phyloP scores from a whole-genome alignment of 371 early-diverging fungal genomes.

The Apophysomyces ossiformis region DNA sequence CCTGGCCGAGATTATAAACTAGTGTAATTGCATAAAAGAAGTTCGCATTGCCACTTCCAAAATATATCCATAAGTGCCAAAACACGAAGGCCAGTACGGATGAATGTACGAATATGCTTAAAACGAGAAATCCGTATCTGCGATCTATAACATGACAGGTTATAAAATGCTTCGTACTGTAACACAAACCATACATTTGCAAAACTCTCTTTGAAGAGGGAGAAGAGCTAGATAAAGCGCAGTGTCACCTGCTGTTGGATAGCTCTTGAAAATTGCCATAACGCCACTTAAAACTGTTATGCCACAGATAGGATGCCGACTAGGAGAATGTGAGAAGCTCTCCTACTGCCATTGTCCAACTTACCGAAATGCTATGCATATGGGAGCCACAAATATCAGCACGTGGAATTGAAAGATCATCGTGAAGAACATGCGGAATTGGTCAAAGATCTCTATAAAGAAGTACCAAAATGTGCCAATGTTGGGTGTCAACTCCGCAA shows the following conservation, averaged over 20 bases:
- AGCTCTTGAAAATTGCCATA: conserved; percentile 87
- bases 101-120: conserved; percentile 73
- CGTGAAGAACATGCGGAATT: conserved; percentile 92
- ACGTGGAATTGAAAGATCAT: conserved; percentile 89
- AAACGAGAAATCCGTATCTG: conserved; percentile 69
- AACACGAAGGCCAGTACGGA: conserved; percentile 86
- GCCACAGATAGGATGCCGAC: conserved; percentile 81
- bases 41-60: conserved; percentile 96
- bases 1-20: conserved; percentile 85
- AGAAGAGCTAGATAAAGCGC: conserved; percentile 81
- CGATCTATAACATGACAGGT: conserved; percentile 50
- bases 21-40: conserved; percentile 97
- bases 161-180: background rate
- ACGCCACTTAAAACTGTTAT: conserved; percentile 70
- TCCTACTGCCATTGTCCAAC: background rate
- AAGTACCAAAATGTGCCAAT: conserved; percentile 98
- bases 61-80: conserved; percentile 93
- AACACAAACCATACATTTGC: conserved; percentile 72
- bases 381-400: conserved; percentile 82
- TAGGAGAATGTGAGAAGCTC: conserved; percentile 19
- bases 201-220: conserved; percentile 79
- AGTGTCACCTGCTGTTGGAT: conserved; percentile 88
- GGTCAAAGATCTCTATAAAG: conserved; percentile 97
- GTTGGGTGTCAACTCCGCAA: conserved; percentile 93
- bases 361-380: conserved; percentile 76